A percentile compares a stretch with the other conserved stretches of the same genome.
Conservation (phyloP, 495 filamentous ascomycete genomes). For the Tuber indicum region DNA sequence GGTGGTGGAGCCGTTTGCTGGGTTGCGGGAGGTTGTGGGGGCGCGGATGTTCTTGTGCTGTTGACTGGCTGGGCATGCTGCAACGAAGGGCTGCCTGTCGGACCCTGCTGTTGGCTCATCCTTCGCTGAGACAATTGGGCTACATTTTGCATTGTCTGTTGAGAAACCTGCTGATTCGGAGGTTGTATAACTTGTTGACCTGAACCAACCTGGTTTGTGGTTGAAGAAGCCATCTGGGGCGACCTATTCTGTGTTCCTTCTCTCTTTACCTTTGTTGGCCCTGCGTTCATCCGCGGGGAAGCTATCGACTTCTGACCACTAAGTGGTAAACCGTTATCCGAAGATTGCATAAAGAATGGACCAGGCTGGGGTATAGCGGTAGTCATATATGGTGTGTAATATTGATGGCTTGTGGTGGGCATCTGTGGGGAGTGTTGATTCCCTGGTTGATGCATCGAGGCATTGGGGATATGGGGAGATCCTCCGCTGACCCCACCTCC, state of each 20-base stretch:
- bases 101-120: slow-evolving; percentile 41
- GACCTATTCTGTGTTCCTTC: slow-evolving; percentile 37
- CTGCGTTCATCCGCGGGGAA: slow-evolving; percentile 33
- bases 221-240: slow-evolving; percentile 37
- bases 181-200: slow-evolving; percentile 37
- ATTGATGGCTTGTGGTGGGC: slow-evolving; percentile 27
- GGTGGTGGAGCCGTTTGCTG: slow-evolving; percentile 35
- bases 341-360: neutral
- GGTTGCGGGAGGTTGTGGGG: slow-evolving; percentile 41
- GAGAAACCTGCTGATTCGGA: slow-evolving; percentile 35
- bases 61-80: slow-evolving; percentile 41
- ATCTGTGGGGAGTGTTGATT: slow-evolving; percentile 37
- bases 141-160: slow-evolving; percentile 30
- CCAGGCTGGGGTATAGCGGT: neutral
- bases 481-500: slow-evolving; percentile 35
- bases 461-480: slow-evolving; percentile 38
- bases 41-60: slow-evolving; percentile 39
- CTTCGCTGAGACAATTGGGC: slow-evolving; percentile 34
- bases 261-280: slow-evolving; percentile 34
- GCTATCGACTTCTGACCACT: slow-evolving; percentile 32
- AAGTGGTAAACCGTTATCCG: slow-evolving; percentile 21
- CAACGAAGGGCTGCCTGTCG: slow-evolving; percentile 39
- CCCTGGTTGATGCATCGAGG: slow-evolving; percentile 39
- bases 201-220: slow-evolving; percentile 36
- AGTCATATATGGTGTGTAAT: slow-evolving; percentile 26